Percentiles rank a stretch among this genome's conserved stretches.
phyloP scores from a whole-genome alignment of 768 basidiomycete species.

The Strobilomyces confusus region DNA sequence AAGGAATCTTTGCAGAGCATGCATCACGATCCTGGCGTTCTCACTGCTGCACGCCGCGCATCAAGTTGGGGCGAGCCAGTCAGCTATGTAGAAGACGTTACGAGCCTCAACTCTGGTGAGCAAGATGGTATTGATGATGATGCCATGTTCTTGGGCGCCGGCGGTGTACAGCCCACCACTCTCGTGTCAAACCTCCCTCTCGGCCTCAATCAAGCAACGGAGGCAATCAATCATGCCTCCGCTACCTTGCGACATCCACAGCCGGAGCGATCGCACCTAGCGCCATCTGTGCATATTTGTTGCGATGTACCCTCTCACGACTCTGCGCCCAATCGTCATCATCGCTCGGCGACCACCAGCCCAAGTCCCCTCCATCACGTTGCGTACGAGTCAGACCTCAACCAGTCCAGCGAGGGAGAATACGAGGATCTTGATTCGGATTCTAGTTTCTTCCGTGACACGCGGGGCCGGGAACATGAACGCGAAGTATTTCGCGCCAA shows the following conservation, averaged over 20 bases:
- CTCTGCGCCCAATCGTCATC: conserved; percentile 19
- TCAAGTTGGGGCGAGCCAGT: conserved; percentile 61
- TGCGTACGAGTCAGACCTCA: conserved; percentile 29
- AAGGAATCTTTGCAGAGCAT: conserved; percentile 24
- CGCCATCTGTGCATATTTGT: conserved; percentile 18
- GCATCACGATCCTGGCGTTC: conserved; percentile 25
- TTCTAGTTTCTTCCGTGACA: conserved; percentile 33
- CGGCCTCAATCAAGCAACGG: conserved; percentile 27
- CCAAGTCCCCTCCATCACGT: conserved; percentile 38
- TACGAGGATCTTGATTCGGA: conserved; percentile 32
- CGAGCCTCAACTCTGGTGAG: conserved; percentile 43
- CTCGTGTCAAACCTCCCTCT: conserved; percentile 34
- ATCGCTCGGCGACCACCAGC: conserved; percentile 35
- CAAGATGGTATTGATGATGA: conserved; percentile 47
- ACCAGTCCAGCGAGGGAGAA: conserved; percentile 28
- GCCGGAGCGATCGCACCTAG: conserved; percentile 26
- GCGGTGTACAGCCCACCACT: conserved; percentile 36
- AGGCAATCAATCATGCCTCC: conserved; percentile 18
- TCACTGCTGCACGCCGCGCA: conserved; percentile 51
- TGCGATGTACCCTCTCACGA: conserved; percentile 27
- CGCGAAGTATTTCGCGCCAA: conserved; percentile 28
- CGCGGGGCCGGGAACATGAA: conserved; percentile 19
- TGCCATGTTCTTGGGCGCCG: conserved; percentile 51
- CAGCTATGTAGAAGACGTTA: conserved; percentile 39
- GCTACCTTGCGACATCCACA: conserved; percentile 27